Evolutionary conservation across 257 asterid species (phyloP).

Genomic region (Parsonsia alboflavescens): DNA sequence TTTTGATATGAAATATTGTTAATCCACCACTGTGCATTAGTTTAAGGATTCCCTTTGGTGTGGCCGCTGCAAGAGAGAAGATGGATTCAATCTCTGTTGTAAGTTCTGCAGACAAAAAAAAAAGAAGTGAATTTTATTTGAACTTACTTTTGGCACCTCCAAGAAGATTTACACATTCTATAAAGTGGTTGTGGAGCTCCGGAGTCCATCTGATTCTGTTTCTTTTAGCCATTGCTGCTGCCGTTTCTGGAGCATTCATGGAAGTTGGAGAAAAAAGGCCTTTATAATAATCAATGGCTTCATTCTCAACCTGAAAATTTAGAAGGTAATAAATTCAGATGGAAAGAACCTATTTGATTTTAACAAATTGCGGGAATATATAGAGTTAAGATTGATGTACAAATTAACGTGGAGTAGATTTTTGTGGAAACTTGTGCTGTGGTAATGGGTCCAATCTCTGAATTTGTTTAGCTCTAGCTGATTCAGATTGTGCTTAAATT

Average conservation of each 20-base stretch:
- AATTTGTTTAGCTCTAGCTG: background rate
- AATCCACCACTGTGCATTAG: constrained; percentile 79
- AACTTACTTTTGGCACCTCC: constrained; percentile 91
- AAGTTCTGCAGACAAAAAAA: background rate
- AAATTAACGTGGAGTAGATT: constrained; percentile 19
- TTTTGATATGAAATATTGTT: constrained; percentile 85
- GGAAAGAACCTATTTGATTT: too few species aligned
- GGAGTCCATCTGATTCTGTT: constrained; percentile 80
- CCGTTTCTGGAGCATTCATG: constrained; percentile 13
- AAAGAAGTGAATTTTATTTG: background rate
- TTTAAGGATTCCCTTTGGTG: constrained; percentile 87
- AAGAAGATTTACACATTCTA: constrained; percentile 64
- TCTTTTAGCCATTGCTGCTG: constrained; percentile 16
- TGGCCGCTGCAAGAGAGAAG: constrained; percentile 57
- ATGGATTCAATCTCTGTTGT: too few species aligned
- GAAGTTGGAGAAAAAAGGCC: constrained; percentile 8
- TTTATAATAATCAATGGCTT: background rate
- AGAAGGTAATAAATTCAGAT: background rate
- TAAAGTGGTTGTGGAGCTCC: constrained; percentile 77
- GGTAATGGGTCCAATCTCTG: background rate
- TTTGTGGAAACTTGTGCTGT: constrained; percentile 10
- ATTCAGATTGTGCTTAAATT: background rate
- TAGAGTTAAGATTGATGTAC: background rate
- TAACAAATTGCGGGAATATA: too few species aligned
- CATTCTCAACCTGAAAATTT: constrained; percentile 12